These are phyloP conservation scores for Thraustochytrium sp. DNA, from an alignment of 352 stramenopile genomes.

Conservation along the genomic window DNA sequence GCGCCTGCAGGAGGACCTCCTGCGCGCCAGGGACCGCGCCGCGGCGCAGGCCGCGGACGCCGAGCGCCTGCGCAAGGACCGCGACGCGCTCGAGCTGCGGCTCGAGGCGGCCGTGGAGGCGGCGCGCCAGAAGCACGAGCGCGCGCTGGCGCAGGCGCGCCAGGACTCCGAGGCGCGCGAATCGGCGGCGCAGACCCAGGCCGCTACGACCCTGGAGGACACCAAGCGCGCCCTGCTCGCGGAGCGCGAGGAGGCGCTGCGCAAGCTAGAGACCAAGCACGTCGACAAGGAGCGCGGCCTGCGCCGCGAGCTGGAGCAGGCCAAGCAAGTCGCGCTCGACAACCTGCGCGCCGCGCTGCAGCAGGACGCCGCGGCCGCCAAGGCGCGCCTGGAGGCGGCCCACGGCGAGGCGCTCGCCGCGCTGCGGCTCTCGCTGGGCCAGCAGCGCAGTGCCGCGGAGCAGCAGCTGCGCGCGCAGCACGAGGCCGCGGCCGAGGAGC, in stretches of 20 bases:
- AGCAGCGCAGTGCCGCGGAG: background rate
- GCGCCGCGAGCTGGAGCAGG: constrained; percentile 31
- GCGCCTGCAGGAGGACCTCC: background rate
- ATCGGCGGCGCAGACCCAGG: background rate
- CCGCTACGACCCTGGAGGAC: background rate
- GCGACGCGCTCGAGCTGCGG: background rate
- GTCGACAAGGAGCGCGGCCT: background rate
- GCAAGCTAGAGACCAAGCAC: background rate
- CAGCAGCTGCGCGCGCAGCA: background rate
- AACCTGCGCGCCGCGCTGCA: background rate
- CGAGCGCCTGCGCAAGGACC: background rate
- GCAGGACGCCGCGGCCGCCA: background rate
- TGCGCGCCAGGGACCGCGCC: background rate
- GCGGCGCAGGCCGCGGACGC: background rate
- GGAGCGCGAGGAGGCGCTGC: background rate
- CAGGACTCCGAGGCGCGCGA: background rate
- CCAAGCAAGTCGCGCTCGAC: constrained; percentile 44
- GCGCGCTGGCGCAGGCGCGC: background rate
- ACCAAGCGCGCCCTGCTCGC: background rate
- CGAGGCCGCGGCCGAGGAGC: background rate
- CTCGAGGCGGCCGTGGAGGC: background rate
- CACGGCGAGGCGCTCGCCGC: constrained; percentile 4
- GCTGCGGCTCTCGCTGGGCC: constrained; percentile 34
- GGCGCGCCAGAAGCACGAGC: background rate
- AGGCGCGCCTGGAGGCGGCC: background rate